Evolutionary conservation across 306 rosid genomes (phyloP).

Genomic region (Arachis hypogaea): DNA sequence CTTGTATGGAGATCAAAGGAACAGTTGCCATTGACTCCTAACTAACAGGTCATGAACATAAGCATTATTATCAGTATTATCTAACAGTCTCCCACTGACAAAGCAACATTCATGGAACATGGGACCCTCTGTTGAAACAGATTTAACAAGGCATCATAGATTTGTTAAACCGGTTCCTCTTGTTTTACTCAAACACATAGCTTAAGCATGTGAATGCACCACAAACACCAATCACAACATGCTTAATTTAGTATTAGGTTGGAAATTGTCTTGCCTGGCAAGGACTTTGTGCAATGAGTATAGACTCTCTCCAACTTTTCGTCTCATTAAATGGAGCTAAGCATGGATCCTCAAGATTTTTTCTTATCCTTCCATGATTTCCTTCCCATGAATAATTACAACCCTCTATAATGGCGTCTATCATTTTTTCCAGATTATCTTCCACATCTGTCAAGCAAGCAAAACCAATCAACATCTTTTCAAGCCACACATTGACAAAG

Average conservation of each 20-base stretch:
- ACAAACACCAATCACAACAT: constrained; percentile 17
- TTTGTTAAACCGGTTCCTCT: neutral
- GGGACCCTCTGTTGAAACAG: neutral
- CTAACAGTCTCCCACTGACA: neutral
- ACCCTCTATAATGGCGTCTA: constrained; percentile 68
- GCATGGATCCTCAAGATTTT: constrained; percentile 44
- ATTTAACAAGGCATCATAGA: constrained; percentile 1
- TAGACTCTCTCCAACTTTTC: constrained; percentile 65
- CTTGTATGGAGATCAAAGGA: neutral
- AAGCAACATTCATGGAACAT: neutral
- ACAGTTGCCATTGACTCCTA: neutral
- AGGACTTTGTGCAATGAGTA: constrained; percentile 52
- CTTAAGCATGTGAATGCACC: constrained; percentile 18
- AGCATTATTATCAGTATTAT: neutral
- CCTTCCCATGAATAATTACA: constrained; percentile 55
- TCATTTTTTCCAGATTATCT: constrained; percentile 54
- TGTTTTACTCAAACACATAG: constrained; percentile 19
- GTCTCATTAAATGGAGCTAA: constrained; percentile 44
- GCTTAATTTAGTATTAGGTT: constrained; percentile 3
- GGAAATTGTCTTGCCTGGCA: constrained; percentile 61
- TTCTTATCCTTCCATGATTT: constrained; percentile 43
- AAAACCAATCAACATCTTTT: constrained; percentile 9
- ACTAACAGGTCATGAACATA: neutral
- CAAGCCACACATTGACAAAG: constrained; percentile 14
- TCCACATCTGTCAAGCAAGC: constrained; percentile 52